Base-by-base conservation (phyloP, 2,329 filamentous ascomycete species). In the Cadophora sp. region DNA sequence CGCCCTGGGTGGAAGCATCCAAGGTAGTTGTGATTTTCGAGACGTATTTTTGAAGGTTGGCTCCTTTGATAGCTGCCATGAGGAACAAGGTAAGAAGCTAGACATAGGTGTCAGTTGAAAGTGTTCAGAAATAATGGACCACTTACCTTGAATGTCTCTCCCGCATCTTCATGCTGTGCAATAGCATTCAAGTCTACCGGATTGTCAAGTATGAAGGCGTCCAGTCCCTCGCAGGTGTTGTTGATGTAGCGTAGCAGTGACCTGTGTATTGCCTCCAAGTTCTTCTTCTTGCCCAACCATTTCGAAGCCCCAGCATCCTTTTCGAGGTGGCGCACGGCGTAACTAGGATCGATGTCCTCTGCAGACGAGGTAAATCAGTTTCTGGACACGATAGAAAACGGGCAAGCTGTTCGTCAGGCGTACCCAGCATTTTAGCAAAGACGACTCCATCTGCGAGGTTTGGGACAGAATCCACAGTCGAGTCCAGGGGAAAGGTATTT, bases 41-140 rank as follows among this genome's bases (percentile, higher is more conserved):
- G 53, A 90, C 82, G 74, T 88, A 89, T 73, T 80, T 80, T 41
- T 82, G 81, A 65, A 83, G 83, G 63, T 87, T 84, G 30, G 86
- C 83, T 14, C 87, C 88, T 74, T 85, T 83, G 69, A 89, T 84
- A 30, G 87, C 87, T n/a, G 83, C 84, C 66, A 89, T 84, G 24
- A 91, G 81, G 75, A 91, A 83, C 64, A 91, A 81, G 66, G 87
- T 87, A 50, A 91, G 80, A 60, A 91, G 81, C 81, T 90, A 81
- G 24, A 66, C n/a, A 39, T 53, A 58, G n/a, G 64, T 66, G 69
- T 77, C 59, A 77, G 70, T 71, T 41, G 39, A n/a, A 48, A 36
- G 45, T 18, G 36, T 66, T 55, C 20, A 22, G 9, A 24, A 1
- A 39, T 14, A 9, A 48, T 22, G 14, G 9, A 4, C 33, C 14